Base-by-base conservation (phyloP, 1,284 basidiomycete genomes). In the Sanghuangporus baumii region DNA sequence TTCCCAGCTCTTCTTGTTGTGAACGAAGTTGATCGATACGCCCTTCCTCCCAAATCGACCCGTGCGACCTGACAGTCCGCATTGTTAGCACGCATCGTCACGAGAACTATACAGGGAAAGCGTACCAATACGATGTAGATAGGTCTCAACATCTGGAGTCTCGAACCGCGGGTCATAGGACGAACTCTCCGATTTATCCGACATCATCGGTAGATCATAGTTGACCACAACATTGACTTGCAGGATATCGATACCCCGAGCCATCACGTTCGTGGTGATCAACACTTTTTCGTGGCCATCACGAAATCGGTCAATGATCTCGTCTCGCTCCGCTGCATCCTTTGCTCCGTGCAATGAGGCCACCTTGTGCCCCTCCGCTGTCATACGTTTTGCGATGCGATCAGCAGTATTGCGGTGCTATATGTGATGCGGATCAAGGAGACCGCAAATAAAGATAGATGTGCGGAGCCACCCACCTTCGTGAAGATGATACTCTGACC, bases 151-250 rank as follows among this genome's bases (percentile, higher is more conserved):
- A 74, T 99, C 97, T 0, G 95, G 93, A 67, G 74, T 76, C 52
- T 76, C 78, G 85, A 31, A 71, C 71, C 38, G 72, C 69, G 65
- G 72, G 71, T 2, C 71, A 68, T 67, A 78, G 78, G 60, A 80
- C 79, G 16, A 86, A 82, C 70, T 91, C 88, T 70, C 84, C 86
- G 57, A 46, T 43, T 78, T 78, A 26, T 75, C 73, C 23, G 76
- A 76, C 78, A 93, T 83, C 68, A 93, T 80, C 0, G 97, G 97
- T 58, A 99, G 84, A 74, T 99, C 97, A 74, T 99, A 99, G 79
- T 99, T 98, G 72, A 96, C 92, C 20, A 97, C 94, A 93, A 98
- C 95, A 79, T 98, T 99, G 67, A 99, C 97, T 79, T 98, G 96
- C 67, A 94, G 83, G 70, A 99, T 98, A 73, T 99, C 97, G 79